Evolutionary conservation across 2,329 filamentous ascomycete genomes (phyloP).

Genomic region (Teratosphaeriaceae sp.): DNA sequence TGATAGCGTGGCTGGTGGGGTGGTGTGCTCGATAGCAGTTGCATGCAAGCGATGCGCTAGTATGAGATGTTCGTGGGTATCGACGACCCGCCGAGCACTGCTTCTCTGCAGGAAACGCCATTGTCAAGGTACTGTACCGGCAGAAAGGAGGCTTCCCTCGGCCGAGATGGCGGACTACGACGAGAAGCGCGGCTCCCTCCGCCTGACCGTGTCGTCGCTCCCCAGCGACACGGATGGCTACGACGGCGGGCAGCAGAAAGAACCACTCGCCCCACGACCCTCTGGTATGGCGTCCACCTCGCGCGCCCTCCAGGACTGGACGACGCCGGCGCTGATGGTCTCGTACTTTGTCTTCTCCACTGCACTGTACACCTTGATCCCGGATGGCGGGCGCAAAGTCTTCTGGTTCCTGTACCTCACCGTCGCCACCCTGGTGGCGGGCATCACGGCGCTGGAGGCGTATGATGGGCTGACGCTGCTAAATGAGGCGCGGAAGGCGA

Average conservation of each 20-base stretch:
- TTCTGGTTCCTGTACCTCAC: constrained; percentile 19
- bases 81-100: too few species aligned
- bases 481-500: constrained; percentile 13
- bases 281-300: neutral
- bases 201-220: neutral
- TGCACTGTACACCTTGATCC: constrained; percentile 14
- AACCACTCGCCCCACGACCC: neutral
- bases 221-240: neutral
- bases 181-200: neutral
- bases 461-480: constrained; percentile 16
- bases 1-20: too few species aligned
- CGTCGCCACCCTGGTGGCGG: constrained; percentile 13
- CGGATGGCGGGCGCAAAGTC: constrained; percentile 10
- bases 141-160: too few species aligned
- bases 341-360: constrained; percentile 19
- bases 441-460: constrained; percentile 12
- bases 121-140: too few species aligned
- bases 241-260: neutral
- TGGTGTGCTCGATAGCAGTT: too few species aligned
- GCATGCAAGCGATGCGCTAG: too few species aligned
- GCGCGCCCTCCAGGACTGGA: constrained; percentile 6
- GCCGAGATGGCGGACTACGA: neutral
- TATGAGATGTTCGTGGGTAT: too few species aligned
- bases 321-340: constrained; percentile 12
- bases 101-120: too few species aligned